Conservation (phyloP, 2,329 filamentous ascomycete genomes). For the Chaetomium strumarium region DNA sequence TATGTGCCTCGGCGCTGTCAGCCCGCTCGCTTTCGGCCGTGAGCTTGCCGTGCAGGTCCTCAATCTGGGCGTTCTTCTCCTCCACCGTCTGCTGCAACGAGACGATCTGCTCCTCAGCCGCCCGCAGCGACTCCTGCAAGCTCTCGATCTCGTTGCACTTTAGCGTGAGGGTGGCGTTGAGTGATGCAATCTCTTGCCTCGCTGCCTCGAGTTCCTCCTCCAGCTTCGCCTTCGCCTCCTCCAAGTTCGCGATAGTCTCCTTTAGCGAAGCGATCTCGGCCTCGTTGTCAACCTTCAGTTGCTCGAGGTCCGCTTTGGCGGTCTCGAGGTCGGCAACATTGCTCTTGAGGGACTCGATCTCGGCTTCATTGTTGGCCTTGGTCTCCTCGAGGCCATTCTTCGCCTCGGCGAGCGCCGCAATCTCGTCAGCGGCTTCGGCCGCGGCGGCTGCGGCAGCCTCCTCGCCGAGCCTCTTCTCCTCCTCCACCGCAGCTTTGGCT, state of each 20-base stretch:
- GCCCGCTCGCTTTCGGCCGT: conserved; percentile 22
- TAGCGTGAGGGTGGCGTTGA: conserved; percentile 19
- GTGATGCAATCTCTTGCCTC: conserved; percentile 19
- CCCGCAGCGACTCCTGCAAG: conserved; percentile 22
- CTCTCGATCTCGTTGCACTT: conserved; percentile 22
- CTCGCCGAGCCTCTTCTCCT: conserved; percentile 21
- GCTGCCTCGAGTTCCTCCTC: conserved; percentile 22
- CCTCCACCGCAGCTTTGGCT: conserved; percentile 21
- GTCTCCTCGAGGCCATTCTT: conserved; percentile 22
- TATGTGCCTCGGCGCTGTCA: conserved; percentile 22
- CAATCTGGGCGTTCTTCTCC: conserved; percentile 22
- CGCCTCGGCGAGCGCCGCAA: conserved; percentile 15
- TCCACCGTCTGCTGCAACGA: conserved; percentile 24
- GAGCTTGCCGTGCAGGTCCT: conserved; percentile 24
- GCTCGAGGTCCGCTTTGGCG: conserved; percentile 17
- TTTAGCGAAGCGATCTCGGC: conserved; percentile 22
- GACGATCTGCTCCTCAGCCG: conserved; percentile 23
- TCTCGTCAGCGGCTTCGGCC: conserved; percentile 19
- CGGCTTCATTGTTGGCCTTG: conserved; percentile 23
- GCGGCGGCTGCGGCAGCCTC: conserved; percentile 23
- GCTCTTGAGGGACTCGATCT: conserved; percentile 20
- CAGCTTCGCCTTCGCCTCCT: conserved; percentile 22
- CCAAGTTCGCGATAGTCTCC: conserved; percentile 17
- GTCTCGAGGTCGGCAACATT: conserved; percentile 19
- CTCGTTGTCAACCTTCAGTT: conserved; percentile 19